Evolutionary conservation across 495 filamentous ascomycete species (phyloP).

Genomic region (Penicillium ochrochloron): DNA sequence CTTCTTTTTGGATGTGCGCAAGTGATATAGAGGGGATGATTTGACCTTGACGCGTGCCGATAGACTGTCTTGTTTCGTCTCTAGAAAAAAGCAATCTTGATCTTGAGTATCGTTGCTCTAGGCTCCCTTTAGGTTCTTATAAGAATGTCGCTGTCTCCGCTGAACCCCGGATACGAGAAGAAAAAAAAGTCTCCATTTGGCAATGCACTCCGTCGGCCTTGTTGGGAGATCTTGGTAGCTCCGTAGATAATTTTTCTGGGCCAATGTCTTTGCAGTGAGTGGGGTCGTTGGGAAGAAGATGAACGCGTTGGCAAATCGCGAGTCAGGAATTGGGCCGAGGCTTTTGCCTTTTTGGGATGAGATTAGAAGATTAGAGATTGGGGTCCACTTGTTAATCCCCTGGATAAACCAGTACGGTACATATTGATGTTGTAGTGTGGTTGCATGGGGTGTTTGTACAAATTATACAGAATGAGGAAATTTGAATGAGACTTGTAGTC

Average conservation of each 20-base stretch:
- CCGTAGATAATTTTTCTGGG: neutral
- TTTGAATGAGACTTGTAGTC: neutral
- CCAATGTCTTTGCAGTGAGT: slow-evolving; percentile 4
- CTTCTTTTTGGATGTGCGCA: neutral
- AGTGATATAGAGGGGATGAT: neutral
- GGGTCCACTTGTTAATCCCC: neutral
- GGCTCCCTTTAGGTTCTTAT: neutral
- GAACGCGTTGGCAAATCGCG: neutral
- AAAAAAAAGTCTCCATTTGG: slow-evolving; percentile 9
- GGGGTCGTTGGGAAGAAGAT: slow-evolving; percentile 14
- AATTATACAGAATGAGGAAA: neutral
- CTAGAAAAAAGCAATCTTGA: neutral
- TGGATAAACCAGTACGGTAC: neutral
- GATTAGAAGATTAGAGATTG: neutral
- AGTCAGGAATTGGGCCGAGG: neutral
- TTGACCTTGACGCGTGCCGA: no score
- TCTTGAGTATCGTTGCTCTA: neutral
- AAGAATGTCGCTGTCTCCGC: neutral
- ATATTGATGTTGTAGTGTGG: no score
- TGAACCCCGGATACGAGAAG: neutral
- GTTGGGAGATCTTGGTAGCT: slow-evolving; percentile 8
- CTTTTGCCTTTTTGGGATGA: neutral
- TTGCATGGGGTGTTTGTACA: no score
- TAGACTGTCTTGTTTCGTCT: neutral
- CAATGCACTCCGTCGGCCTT: neutral